phyloP scores from a whole-genome alignment of 2,329 filamentous ascomycete genomes.

The Cladophialophora immunda region DNA sequence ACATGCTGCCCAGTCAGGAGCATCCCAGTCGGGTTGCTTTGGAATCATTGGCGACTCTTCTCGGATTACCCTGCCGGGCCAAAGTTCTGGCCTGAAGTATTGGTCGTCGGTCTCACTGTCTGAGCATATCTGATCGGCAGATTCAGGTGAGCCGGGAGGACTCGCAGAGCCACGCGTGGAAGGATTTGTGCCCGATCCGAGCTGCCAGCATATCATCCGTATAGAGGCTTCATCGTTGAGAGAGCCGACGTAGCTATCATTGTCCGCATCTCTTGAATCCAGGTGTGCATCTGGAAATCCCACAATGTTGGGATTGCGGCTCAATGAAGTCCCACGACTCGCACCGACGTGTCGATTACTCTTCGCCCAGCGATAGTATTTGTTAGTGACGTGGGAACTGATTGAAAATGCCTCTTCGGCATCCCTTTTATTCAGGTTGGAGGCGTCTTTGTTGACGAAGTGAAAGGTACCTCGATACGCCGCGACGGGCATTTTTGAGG shows the following conservation, averaged over 20 bases:
- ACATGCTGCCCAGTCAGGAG: constrained; percentile 21
- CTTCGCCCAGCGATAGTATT: constrained; percentile 29
- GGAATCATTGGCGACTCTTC: neutral
- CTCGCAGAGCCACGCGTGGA: neutral
- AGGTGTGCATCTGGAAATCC: neutral
- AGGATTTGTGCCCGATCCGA: constrained; percentile 10
- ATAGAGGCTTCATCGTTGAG: neutral
- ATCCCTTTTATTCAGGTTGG: constrained; percentile 24
- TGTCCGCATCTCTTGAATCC: neutral
- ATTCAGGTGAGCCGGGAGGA: neutral
- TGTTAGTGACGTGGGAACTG: constrained; percentile 31
- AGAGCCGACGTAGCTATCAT: neutral
- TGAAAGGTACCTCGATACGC: constrained; percentile 25
- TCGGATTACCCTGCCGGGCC: neutral
- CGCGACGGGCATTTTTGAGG: neutral
- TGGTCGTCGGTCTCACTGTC: constrained; percentile 5
- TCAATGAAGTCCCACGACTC: neutral
- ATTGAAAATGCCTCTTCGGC: constrained; percentile 26
- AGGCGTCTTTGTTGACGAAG: constrained; percentile 29
- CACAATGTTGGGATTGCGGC: neutral
- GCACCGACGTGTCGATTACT: neutral
- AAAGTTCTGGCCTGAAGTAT: constrained; percentile 18
- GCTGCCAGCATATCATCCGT: constrained; percentile 27
- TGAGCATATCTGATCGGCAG: neutral
- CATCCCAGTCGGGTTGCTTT: constrained; percentile 8